These are phyloP conservation scores for Lecanicillium sp. DNA, from an alignment of 2,329 filamentous ascomycete species.

Conservation along the genomic window DNA sequence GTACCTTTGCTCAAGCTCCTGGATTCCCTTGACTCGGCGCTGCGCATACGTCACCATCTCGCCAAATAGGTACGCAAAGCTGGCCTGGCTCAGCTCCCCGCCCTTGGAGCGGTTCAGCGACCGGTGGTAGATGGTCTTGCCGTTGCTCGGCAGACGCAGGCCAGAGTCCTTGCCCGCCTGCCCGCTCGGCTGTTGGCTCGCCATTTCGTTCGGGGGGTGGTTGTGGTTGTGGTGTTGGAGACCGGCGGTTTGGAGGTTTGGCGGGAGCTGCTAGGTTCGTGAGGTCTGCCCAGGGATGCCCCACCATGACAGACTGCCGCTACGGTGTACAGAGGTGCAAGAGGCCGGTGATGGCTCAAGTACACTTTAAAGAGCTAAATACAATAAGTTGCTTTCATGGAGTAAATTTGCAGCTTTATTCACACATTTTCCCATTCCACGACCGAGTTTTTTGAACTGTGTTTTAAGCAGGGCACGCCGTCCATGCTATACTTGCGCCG, in stretches of 20 bases:
- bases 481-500: too few relatives aligned
- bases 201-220: slow-evolving; percentile 34
- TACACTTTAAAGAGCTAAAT: too few relatives aligned
- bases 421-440: too few relatives aligned
- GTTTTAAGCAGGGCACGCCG: too few relatives aligned
- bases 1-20: slow-evolving; percentile 86
- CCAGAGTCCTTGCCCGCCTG: slow-evolving; percentile 48
- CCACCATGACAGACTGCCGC: neutral
- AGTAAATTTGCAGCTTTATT: too few relatives aligned
- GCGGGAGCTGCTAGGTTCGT: neutral
- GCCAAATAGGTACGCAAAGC: slow-evolving; percentile 92
- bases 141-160: slow-evolving; percentile 82
- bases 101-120: slow-evolving; percentile 86
- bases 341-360: too few relatives aligned
- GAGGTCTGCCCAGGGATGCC: neutral
- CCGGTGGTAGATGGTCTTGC: slow-evolving; percentile 97
- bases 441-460: too few relatives aligned
- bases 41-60: slow-evolving; percentile 98
- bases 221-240: neutral
- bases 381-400: too few relatives aligned
- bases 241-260: neutral
- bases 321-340: too few relatives aligned
- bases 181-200: slow-evolving; percentile 44
- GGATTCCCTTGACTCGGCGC: slow-evolving; percentile 80
- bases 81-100: slow-evolving; percentile 82